These are phyloP conservation scores for Solanum habrochaites DNA, from an alignment of 257 asterid genomes.

Conservation along the genomic window DNA sequence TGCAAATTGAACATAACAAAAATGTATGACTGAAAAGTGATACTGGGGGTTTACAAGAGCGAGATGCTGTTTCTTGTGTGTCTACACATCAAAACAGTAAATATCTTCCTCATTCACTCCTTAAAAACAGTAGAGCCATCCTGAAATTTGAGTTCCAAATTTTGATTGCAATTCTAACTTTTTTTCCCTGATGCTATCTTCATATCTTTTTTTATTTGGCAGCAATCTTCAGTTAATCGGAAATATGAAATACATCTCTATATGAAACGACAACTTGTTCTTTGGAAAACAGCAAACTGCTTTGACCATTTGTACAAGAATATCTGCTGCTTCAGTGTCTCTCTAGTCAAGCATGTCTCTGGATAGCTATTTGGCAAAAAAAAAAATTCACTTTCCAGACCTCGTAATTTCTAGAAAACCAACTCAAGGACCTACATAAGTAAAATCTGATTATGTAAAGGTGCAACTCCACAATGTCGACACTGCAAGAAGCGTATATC, in stretches of 20 bases:
- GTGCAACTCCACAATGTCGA: neutral
- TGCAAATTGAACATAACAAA: conserved; percentile 71
- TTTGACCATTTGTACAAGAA: neutral
- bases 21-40: conserved; percentile 82
- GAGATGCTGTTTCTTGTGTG: conserved; percentile 49
- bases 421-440: neutral
- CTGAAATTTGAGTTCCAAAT: neutral
- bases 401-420: neutral
- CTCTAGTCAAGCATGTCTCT: neutral
- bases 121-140: neutral
- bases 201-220: neutral
- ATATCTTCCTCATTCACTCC: neutral
- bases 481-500: neutral
- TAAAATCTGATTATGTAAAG: neutral
- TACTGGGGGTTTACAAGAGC: conserved; percentile 58
- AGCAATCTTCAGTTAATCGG: neutral
- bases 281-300: neutral
- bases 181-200: neutral
- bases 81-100: neutral
- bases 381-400: neutral
- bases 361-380: neutral
- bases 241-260: neutral
- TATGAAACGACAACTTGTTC: neutral
- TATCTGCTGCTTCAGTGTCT: neutral
- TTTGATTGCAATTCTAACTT: neutral